Percentiles rank a stretch among this genome's conserved stretches.
phyloP scores from a whole-genome alignment of 1,284 basidiomycete genomes.

The Cystobasidium slooffiae region DNA sequence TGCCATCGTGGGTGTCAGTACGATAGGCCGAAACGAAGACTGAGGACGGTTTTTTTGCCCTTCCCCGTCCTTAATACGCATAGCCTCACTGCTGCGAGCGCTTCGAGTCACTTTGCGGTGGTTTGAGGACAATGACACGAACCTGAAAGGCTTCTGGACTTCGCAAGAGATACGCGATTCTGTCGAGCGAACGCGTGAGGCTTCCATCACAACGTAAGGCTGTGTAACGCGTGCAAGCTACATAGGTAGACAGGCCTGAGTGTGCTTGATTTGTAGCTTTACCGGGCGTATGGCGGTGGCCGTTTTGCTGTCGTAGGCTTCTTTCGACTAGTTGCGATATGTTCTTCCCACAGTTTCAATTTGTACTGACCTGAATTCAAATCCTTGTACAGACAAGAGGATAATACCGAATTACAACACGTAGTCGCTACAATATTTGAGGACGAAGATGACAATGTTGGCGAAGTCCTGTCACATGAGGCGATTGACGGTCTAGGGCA shows the following conservation, averaged over 20 bases:
- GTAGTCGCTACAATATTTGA: neutral
- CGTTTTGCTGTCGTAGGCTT: neutral
- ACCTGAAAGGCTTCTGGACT: constrained; percentile 13
- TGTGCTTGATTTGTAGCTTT: neutral
- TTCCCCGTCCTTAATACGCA: neutral
- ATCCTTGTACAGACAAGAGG: neutral
- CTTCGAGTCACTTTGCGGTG: neutral
- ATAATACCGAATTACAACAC: neutral
- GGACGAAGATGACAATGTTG: neutral
- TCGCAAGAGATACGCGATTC: constrained; percentile 5
- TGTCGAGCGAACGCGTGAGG: constrained; percentile 7
- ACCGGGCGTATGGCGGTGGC: neutral
- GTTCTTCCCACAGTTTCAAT: neutral
- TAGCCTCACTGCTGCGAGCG: constrained; percentile 8
- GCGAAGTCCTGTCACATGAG: neutral
- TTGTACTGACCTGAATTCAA: neutral
- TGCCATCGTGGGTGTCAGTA: neutral
- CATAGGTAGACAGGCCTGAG: neutral
- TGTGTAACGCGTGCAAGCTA: neutral
- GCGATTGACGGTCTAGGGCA: neutral
- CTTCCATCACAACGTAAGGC: neutral
- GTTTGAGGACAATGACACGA: constrained; percentile 11
- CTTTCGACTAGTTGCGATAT: neutral
- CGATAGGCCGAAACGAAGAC: neutral
- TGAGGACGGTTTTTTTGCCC: neutral